These are phyloP conservation scores for Fusarium papillatum DNA, from an alignment of 2,329 filamentous ascomycete species.

Conservation along the genomic window DNA sequence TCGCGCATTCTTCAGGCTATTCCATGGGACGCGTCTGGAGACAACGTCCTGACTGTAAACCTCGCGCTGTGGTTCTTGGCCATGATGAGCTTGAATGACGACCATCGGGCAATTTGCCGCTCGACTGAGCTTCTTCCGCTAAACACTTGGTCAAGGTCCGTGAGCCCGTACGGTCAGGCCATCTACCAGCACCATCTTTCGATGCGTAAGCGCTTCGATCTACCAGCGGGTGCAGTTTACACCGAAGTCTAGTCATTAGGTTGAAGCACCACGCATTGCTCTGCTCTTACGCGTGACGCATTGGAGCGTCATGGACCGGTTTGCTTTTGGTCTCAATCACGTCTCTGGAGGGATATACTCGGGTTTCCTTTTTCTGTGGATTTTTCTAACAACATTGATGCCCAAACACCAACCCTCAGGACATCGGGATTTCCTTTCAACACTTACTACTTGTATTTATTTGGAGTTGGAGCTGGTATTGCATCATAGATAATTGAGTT, in stretches of 20 bases:
- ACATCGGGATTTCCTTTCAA: not conserved
- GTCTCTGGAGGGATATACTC: not conserved
- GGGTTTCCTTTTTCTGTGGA: not conserved
- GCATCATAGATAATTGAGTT: not conserved
- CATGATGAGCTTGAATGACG: slow-evolving; percentile 8
- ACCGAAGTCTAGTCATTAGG: not conserved
- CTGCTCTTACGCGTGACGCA: not conserved
- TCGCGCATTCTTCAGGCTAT: too few relatives aligned
- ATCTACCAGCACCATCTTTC: not conserved
- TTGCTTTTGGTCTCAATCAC: not conserved
- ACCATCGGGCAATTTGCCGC: not conserved
- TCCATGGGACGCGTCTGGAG: not conserved
- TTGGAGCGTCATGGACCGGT: not conserved
- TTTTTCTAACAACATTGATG: not conserved
- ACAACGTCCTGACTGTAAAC: not conserved
- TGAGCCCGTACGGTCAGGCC: too few relatives aligned
- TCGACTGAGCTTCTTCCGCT: not conserved
- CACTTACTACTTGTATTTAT: not conserved
- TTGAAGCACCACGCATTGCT: not conserved
- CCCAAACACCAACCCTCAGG: not conserved
- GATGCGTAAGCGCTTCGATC: not conserved
- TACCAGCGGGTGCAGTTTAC: not conserved
- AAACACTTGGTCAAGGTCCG: not conserved
- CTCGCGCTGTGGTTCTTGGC: slow-evolving; percentile 7
- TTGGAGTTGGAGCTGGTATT: not conserved